Percentiles rank a stretch among this genome's conserved stretches.
phyloP scores from a whole-genome alignment of 1,139 yeast species.

The Lodderomyces jiufengensis region DNA sequence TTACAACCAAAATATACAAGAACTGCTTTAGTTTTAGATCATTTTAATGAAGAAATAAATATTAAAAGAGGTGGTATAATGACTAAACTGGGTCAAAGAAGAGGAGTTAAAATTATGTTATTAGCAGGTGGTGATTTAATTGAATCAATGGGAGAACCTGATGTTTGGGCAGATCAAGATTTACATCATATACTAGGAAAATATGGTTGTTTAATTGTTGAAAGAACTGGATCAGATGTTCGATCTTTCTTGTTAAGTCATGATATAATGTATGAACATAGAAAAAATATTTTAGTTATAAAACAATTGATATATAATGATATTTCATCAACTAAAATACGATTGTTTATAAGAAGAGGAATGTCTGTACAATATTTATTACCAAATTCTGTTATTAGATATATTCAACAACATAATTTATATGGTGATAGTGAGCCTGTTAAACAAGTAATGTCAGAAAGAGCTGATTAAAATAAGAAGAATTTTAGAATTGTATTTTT shows the following conservation, averaged over 20 bases:
- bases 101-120: constrained; percentile 92
- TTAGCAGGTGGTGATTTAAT: constrained; percentile 97
- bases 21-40: constrained; percentile 94
- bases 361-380: constrained; percentile 95
- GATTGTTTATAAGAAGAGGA: constrained; percentile 86
- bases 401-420: constrained; percentile 86
- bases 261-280: constrained; percentile 95
- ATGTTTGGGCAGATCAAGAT: constrained; percentile 97
- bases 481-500: no score
- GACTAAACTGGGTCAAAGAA: constrained; percentile 66
- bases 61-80: constrained; percentile 84
- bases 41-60: constrained; percentile 92
- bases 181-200: constrained; percentile 92
- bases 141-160: constrained; percentile 99
- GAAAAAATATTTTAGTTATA: constrained; percentile 88
- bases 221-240: constrained; percentile 95
- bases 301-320: constrained; percentile 95
- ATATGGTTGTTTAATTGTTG: constrained; percentile 94
- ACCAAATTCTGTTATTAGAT: constrained; percentile 92
- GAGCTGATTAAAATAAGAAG: constrained; percentile 29
- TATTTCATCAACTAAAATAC: constrained; percentile 89
- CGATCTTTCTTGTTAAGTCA: constrained; percentile 86
- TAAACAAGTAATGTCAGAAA: constrained; percentile 73
- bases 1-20: constrained; percentile 87
- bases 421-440: constrained; percentile 93